Base-by-base conservation (phyloP, 2,329 filamentous ascomycete species). In the Fusarium papillatum region DNA sequence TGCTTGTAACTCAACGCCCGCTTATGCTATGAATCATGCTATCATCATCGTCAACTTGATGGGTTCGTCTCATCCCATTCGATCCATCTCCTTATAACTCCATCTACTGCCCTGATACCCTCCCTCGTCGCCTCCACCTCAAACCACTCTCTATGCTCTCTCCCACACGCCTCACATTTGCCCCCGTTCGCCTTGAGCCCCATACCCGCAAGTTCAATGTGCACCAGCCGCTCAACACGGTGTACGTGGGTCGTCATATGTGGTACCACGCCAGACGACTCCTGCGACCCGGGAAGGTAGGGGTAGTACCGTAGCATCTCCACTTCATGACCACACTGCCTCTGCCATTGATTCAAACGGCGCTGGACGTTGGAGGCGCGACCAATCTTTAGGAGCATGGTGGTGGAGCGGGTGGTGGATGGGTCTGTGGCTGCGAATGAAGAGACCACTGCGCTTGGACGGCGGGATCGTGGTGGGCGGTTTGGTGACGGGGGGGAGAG, bases 81-180 rank as follows among this genome's bases (percentile, higher is more conserved):
- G 11, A 96, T 92, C 97, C 97, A 99, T 76, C 95, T 86, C 80
- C 93, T 91, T 48, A 98, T 92, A 70, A 95, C 91, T 76, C 94
- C 87, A 74, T 91, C 86, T 86, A 91, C 87, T 86, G 90, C 88
- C 71, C 88, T 90, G 5, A 98, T 88, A 0, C 93, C 94, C 34
- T 93, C 89, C 75, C 92, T 90, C 26, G 87, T 93, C 0, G 95
- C 94, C 73, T 95, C 92, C 1, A 98, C 92, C 85, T 97, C 94
- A 82, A 99, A 99, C 96, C 96, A 99, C 85, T 99, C 97, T 64
- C 93, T 88, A 83, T 99, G 97, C 79, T 95, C 93, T 80, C 92
- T 93, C 3, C 95, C 95, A 81, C 97, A 99, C 2, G 92, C 90
- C 7, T 88, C 87, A 80, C 97, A 99, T 64, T 90, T 90, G 22